Base-by-base conservation (phyloP, 495 filamentous ascomycete species). In the Penicillium maclennaniae region DNA sequence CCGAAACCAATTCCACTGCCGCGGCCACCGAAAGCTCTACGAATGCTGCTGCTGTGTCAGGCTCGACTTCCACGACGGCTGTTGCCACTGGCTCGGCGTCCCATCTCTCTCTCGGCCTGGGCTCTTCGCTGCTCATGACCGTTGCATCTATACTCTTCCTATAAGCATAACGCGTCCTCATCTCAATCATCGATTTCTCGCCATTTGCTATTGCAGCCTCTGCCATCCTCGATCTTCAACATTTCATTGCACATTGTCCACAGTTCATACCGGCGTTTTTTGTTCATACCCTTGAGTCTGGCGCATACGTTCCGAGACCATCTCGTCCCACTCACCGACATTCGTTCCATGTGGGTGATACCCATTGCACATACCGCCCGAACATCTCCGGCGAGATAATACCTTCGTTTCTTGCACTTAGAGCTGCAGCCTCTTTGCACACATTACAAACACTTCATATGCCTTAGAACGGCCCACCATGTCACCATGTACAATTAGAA, bases 371-470 rank as follows among this genome's bases (percentile, higher is more conserved):
- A 53, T 46, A 46, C 23, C 27, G 34, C 41, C 41, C 40, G 40
- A 12, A 23, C 15, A 9, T 34, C 31, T 34, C 31, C 6, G n/a
- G 28, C 16, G 37, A 25, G 26, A 19, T 25, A 20, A 49, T 49
- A 49, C 47, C 36, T 51, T 51, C 40, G 39, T 43, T 49, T 43
- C 26, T 43, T 51, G 40, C 37, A 46, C 41, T 19, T 53, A 45
- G 50, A 45, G 42, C 47, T 46, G 23, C 50, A 63, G 49, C 68
- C 65, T 53, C 42, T n/a, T 2, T 40, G 38, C 38, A 20, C 38
- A 40, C 19, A 40, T 19, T 40, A 5, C n/a, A 4, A 34, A 1
- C 38, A 20, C 4, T 45, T 42, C 10, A 26, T 8, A 42, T n/a
- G 7, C 2, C 26, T 14, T 14, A 12, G 40, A 26, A 43, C 27